Evolutionary conservation across 78 protist species (phyloP).

Genomic region (Planoprotostelium fungivorum): DNA sequence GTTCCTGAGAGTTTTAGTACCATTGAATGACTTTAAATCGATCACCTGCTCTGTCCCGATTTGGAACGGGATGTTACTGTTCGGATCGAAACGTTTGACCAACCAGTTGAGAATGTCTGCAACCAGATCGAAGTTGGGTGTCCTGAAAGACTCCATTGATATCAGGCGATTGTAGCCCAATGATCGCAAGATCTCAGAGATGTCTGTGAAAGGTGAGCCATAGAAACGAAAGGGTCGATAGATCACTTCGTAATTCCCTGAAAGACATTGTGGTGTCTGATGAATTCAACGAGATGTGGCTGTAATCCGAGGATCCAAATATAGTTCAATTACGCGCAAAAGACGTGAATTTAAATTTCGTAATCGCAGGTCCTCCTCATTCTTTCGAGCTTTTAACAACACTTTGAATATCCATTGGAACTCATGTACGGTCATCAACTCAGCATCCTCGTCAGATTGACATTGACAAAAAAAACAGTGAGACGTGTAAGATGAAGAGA

Average conservation of each 20-base stretch:
- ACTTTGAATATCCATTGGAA: no score
- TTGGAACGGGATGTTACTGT: background rate
- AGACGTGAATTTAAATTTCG: no score
- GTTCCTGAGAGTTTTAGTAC: background rate
- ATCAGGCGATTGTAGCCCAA: slow-evolving; percentile 59
- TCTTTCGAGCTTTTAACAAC: no score
- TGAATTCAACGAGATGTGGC: no score
- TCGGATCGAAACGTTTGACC: slow-evolving; percentile 5
- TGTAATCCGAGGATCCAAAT: no score
- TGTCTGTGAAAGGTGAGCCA: background rate
- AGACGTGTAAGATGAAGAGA: no score
- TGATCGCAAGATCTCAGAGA: slow-evolving; percentile 62
- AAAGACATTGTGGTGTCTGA: no score
- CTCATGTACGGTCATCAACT: no score
- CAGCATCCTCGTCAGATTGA: no score
- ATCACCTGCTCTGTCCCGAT: background rate
- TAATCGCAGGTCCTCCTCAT: no score
- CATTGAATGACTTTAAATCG: background rate
- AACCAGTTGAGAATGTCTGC: slow-evolving; percentile 25
- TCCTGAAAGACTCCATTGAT: slow-evolving; percentile 56
- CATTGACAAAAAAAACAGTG: no score
- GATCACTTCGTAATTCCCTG: background rate
- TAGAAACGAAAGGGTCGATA: background rate
- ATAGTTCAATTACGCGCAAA: no score
- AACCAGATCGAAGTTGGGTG: slow-evolving; percentile 60